Base-by-base conservation (phyloP, 805 yeast genomes). In the Candida andamanensis region DNA sequence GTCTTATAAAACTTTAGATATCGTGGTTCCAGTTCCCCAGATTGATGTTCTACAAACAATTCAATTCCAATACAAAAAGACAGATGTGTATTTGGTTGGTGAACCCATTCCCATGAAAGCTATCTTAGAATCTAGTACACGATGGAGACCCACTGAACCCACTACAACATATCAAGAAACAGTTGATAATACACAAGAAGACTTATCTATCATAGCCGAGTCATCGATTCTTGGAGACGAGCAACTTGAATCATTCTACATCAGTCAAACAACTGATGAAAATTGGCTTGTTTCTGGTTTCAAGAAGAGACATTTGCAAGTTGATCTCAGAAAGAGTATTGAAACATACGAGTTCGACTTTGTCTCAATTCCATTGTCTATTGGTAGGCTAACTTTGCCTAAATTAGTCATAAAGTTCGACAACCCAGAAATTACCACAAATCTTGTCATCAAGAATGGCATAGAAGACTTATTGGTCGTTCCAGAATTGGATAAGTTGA, bases 231-330 rank as follows among this genome's bases (percentile, higher is more conserved):
- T 30, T n/a, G 39, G 30, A 22, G 45, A 36, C 15, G 27, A 31
- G n/a, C 11, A 5, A n/a, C 8, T 14, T 14, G 51, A 57, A 18
- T 46, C 44, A 18, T 75, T 72, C 45, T 63, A 64, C 30, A 58
- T 76, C 23, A 72, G 70, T 12, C 47, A 83, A 1, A 53, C 58
- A 12, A 67, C 71, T 17, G 72, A 67, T 40, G 95, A 86, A 15
- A 72, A 68, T 32, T 90, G 97, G 97, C 50, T 86, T 3, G 60
- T 87, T 4, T 76, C 85, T 5, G 97, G 97, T 0, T 66, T 72
- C 39, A 76, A 76, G 37, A 67, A 64, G 35, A 74, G 76, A 27
- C 50, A 62, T 8, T 72, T 86, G 39, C 50, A 60, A 2, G 54
- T 69, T 4, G 61, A 54, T 7, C 24, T 31, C 13, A 29, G 23